Evolutionary conservation across 2,329 filamentous ascomycete genomes (phyloP).

Genomic region (Aspergillus aculeatinus): DNA sequence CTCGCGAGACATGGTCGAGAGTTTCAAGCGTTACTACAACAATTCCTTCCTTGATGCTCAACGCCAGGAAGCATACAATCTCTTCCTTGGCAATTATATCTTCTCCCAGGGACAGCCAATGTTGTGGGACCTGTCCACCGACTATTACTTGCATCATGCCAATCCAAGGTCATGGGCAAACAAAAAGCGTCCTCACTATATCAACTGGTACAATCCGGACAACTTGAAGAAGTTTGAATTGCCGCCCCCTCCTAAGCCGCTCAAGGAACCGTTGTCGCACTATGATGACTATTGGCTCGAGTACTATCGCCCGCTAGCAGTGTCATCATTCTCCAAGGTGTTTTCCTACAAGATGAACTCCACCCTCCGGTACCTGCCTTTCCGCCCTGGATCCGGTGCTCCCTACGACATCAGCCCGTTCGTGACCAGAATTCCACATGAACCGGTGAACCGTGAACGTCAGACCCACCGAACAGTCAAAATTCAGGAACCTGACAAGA

Average conservation of each 20-base stretch:
- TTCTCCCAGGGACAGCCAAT: conserved; percentile 85
- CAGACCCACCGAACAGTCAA: conserved; percentile 58
- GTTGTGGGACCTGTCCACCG: conserved; percentile 92
- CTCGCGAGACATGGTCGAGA: conserved; percentile 97
- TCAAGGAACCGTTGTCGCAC: conserved; percentile 45
- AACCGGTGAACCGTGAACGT: conserved; percentile 60
- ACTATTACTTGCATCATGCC: conserved; percentile 93
- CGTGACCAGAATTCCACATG: conserved; percentile 64
- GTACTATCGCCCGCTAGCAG: conserved; percentile 83
- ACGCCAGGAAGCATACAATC: conserved; percentile 93
- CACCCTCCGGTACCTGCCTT: conserved; percentile 77
- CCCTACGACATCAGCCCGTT: conserved; percentile 88
- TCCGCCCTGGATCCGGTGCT: conserved; percentile 65
- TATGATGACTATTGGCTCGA: conserved; percentile 98
- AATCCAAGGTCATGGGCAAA: conserved; percentile 73
- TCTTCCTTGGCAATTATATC: conserved; percentile 95
- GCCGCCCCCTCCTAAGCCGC: conserved; percentile 45
- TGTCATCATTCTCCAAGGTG: conserved; percentile 89
- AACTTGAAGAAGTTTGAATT: conserved; percentile 65
- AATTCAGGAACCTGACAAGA: conserved; percentile 61
- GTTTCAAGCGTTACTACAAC: conserved; percentile 98
- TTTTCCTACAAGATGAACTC: conserved; percentile 92
- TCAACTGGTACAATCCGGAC: conserved; percentile 80
- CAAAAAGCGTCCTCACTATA: conserved; percentile 68
- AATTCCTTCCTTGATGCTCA: conserved; percentile 98